Evolutionary conservation across 2,329 filamentous ascomycete species (phyloP), one percentile per base, ranked within the genome.

Genomic region (Calonectria naviculata): DNA sequence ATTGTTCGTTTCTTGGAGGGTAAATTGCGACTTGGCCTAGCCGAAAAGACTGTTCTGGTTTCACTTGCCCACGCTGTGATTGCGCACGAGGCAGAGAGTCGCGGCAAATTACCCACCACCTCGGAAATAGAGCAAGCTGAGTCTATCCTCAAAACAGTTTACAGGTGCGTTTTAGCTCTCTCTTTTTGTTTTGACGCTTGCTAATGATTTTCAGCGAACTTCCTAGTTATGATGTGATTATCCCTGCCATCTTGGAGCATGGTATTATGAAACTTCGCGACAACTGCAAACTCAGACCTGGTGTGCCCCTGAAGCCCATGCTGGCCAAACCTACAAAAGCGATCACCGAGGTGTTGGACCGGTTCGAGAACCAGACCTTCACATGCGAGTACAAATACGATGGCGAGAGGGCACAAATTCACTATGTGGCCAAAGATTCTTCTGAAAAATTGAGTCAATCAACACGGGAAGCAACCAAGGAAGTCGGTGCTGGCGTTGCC

Each of bases 301-400:
- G 97, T 73, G 94, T 99, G 19, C 97, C 97, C 0, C 87, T 99
- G 70, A 99, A 99, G 83, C 97, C 97, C 78, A 99, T 99, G 97
- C 89, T 99, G 85, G 97, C 97, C 24, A 98, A 98, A 79, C 97
- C 97, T 4, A 99, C 97, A 12, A 99, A 99, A 83, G 95, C 97
- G 6, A 98, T 99, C 78, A 98, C 95, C 1, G 97, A 99, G 84
- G 97, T 99, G 0, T 89, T 99, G 13, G 96, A 99, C 83, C 94
- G 97, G 6, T 99, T 99, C 75, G 97, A 98, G 81, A 92, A 94
- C 74, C 97, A 98, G 80, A 93, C 93, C 29, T 99, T 99, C 79
- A 98, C 97, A 1, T 99, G 97, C 84, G 97, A 99, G 82, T 99
- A 97, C 88, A 99, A 99, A 83, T 99, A 99, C 80, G 97, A 99